Evolutionary conservation across 2,329 filamentous ascomycete species (phyloP), one percentile per base, ranked within the genome.

Genomic region (Aspergillus sp.): DNA sequence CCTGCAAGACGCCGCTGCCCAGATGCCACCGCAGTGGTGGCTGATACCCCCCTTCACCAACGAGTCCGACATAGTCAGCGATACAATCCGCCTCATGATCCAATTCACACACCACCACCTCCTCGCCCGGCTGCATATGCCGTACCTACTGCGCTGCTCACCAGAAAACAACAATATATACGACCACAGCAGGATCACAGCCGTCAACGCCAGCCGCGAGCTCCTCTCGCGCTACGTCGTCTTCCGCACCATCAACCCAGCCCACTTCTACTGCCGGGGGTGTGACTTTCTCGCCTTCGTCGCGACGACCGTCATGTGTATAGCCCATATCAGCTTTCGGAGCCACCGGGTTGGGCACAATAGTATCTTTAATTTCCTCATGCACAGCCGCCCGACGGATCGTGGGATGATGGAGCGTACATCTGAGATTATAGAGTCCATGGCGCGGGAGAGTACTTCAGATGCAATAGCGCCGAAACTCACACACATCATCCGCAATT

Each of bases 21-120:
- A 68, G 11, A 75, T 84, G 70, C 71, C 75, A 0, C 55, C 70
- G 0, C 65, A 75, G 3, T 86, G 82, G 80, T 86, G 83, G 83
- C 68, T 76, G 4, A 56, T 66, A 8, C 68, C 70, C 9, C 51
- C 67, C 11, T 35, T 71, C 15, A 46, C 56, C 27, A 55, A 49
- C 15, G 37, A 59, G 7, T 48, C 65, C 24, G 61, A 68, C 2
- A 55, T 72, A 1, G 63, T 76, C 12, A 12, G 58, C 6, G 68
- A 77, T 39, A 73, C 70, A 35, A 58, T 68, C 5, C 71, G 73
- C 5, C 62, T 80, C 6, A 77, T 81, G 64, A 66, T 79, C 6
- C 83, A 85, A 57, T 74, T 85, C 46, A 74, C 77, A 2, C 80
- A 85, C 59, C 79, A 80, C 62, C 77, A 79, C 35, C 73, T 85